Evolutionary conservation across 2,329 filamentous ascomycete genomes (phyloP).

Genomic region (Exophiala sp.): DNA sequence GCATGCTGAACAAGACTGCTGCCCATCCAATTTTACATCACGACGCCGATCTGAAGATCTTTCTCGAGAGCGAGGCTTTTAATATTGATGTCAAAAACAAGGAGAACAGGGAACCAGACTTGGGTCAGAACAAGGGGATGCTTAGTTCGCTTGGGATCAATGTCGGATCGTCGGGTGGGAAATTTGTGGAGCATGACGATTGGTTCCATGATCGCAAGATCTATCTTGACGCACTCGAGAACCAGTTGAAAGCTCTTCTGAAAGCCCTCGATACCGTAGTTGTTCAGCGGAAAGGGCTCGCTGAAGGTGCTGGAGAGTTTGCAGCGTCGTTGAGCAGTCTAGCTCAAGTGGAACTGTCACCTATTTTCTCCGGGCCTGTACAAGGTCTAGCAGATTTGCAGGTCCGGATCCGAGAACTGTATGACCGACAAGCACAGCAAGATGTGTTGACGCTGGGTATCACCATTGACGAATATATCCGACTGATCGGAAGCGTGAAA

Average conservation of each 20-base stretch:
- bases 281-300: constrained; percentile 83
- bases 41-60: constrained; percentile 90
- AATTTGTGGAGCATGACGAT: constrained; percentile 98
- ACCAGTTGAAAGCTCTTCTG: constrained; percentile 80
- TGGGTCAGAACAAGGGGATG: constrained; percentile 89
- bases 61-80: constrained; percentile 93
- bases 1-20: constrained; percentile 96
- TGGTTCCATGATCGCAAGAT: constrained; percentile 98
- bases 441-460: constrained; percentile 95
- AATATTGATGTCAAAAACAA: constrained; percentile 98
- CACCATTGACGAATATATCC: constrained; percentile 97
- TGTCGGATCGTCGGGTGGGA: constrained; percentile 67
- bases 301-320: constrained; percentile 90
- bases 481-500: constrained; percentile 91
- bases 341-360: constrained; percentile 87
- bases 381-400: constrained; percentile 92
- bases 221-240: constrained; percentile 90
- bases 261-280: constrained; percentile 95
- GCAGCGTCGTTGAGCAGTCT: constrained; percentile 88
- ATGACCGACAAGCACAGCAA: constrained; percentile 94
- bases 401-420: constrained; percentile 88
- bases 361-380: constrained; percentile 79
- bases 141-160: constrained; percentile 78
- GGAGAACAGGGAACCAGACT: constrained; percentile 80
- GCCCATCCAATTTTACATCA: constrained; percentile 86